Percentiles rank a stretch among this genome's conserved stretches.
Evolutionary conservation across 2,329 filamentous ascomycete species (phyloP).

Genomic region (Xylariaceae sp.): DNA sequence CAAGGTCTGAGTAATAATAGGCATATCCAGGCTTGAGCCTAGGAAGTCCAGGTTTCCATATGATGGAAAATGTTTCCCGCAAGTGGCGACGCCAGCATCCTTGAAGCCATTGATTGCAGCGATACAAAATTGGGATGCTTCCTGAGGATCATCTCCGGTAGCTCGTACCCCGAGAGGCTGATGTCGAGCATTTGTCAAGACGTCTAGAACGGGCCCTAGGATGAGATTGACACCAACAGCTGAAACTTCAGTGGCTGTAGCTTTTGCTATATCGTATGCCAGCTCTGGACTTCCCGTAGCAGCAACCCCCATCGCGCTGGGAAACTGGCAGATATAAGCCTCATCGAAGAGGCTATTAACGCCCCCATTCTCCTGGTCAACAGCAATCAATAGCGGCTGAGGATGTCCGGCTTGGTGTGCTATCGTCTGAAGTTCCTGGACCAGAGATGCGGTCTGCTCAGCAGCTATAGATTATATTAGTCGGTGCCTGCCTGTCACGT

Average conservation of each 20-base stretch:
- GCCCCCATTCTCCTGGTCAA: constrained; percentile 97
- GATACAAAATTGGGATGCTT: constrained; percentile 90
- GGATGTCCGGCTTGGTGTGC: constrained; percentile 89
- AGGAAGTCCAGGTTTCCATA: constrained; percentile 95
- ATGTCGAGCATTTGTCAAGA: constrained; percentile 88
- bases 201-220: constrained; percentile 89
- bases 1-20: constrained; percentile 91
- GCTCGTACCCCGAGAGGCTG: constrained; percentile 90
- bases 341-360: constrained; percentile 97
- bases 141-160: constrained; percentile 89
- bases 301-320: constrained; percentile 95
- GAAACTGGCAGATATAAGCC: constrained; percentile 93
- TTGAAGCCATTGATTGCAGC: constrained; percentile 92
- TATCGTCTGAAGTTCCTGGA: constrained; percentile 90
- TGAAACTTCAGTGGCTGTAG: constrained; percentile 88
- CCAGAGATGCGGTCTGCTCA: constrained; percentile 83
- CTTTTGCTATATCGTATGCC: constrained; percentile 87
- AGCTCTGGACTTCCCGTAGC: constrained; percentile 84
- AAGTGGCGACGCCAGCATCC: constrained; percentile 84
- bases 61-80: constrained; percentile 95
- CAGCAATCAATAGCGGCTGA: constrained; percentile 83
- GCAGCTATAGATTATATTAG: constrained; percentile 64
- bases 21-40: constrained; percentile 87
- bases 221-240: constrained; percentile 97
- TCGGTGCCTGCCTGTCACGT: constrained; percentile 37